Percentiles rank a stretch among this genome's conserved stretches.
Conservation (phyloP, 163 green algal species). For the Smithsoniella earleae region DNA sequence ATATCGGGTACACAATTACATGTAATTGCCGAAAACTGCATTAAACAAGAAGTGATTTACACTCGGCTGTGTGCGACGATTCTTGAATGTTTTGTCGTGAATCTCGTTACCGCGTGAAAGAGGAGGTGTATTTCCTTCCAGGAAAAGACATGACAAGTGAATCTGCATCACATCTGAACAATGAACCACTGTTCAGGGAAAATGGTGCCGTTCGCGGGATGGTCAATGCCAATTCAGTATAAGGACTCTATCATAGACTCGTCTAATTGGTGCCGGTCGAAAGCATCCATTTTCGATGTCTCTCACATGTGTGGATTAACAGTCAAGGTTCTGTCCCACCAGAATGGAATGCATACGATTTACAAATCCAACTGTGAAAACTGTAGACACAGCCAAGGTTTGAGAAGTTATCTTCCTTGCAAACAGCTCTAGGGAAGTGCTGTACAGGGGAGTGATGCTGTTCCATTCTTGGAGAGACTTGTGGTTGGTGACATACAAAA, state of each 20-base stretch:
- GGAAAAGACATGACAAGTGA: not conserved
- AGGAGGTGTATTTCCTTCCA: too few species aligned
- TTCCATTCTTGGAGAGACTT: conserved; percentile 83
- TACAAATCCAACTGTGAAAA: too few species aligned
- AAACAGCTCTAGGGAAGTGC: too few species aligned
- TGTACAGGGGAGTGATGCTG: conserved; percentile 78
- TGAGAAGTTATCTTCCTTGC: too few species aligned
- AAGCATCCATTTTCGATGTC: conserved; percentile 93
- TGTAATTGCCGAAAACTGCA: not conserved
- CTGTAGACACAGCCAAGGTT: not conserved
- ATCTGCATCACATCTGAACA: too few species aligned
- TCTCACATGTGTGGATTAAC: conserved; percentile 95
- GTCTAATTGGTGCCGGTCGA: conserved; percentile 71
- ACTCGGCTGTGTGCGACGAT: not conserved
- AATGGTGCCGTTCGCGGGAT: conserved; percentile 97
- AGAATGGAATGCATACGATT: too few species aligned
- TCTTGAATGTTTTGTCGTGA: too few species aligned
- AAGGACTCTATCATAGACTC: conserved; percentile 96
- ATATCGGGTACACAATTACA: too few species aligned
- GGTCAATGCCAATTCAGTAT: conserved; percentile 98
- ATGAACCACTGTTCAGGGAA: conserved; percentile 67
- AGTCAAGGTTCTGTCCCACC: conserved; percentile 56
- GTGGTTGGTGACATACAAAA: conserved; percentile 81
- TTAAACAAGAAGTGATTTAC: not conserved
- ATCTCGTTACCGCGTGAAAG: too few species aligned